Percentiles rank a stretch among this genome's conserved stretches.
These are phyloP conservation scores for Apiospora hydei DNA, from an alignment of 2,329 filamentous ascomycete species.

Conservation along the genomic window DNA sequence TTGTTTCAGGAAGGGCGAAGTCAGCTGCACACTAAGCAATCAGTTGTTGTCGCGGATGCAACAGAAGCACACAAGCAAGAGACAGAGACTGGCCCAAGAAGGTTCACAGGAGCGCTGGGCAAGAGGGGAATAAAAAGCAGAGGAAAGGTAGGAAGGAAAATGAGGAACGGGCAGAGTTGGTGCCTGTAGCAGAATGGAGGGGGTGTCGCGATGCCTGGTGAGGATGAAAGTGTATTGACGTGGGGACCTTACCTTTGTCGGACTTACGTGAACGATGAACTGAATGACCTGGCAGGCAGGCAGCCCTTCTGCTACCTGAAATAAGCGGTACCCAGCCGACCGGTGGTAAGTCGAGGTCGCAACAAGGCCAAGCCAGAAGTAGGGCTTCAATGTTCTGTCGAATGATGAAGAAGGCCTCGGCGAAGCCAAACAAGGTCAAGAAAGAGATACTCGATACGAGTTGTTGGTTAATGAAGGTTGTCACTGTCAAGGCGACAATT, in stretches of 20 bases:
- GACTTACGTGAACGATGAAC: conserved; percentile 1
- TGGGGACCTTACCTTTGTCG: conserved; percentile 20
- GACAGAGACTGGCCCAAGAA: background rate
- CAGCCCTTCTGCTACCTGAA: conserved; percentile 10
- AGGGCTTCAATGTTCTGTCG: background rate
- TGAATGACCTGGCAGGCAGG: conserved; percentile 5
- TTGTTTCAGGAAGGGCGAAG: background rate
- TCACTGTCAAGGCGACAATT: background rate
- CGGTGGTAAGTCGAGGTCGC: background rate
- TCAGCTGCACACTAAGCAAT: conserved; percentile 9
- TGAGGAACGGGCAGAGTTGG: background rate
- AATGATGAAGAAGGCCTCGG: background rate
- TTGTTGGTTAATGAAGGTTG: background rate
- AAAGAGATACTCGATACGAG: background rate
- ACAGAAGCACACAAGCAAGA: background rate
- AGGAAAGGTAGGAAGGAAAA: background rate
- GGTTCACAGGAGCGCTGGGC: background rate
- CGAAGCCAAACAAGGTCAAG: background rate
- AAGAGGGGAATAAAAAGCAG: background rate
- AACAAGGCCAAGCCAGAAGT: background rate
- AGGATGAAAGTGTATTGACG: conserved; percentile 15
- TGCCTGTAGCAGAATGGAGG: background rate
- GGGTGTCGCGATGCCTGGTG: conserved; percentile 5
- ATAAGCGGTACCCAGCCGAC: conserved; percentile 2
- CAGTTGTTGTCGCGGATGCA: conserved; percentile 5